Percentiles rank a stretch among this genome's conserved stretches.
phyloP scores from a whole-genome alignment of 2,329 filamentous ascomycete genomes.

The Rutstroemia sydowiana region DNA sequence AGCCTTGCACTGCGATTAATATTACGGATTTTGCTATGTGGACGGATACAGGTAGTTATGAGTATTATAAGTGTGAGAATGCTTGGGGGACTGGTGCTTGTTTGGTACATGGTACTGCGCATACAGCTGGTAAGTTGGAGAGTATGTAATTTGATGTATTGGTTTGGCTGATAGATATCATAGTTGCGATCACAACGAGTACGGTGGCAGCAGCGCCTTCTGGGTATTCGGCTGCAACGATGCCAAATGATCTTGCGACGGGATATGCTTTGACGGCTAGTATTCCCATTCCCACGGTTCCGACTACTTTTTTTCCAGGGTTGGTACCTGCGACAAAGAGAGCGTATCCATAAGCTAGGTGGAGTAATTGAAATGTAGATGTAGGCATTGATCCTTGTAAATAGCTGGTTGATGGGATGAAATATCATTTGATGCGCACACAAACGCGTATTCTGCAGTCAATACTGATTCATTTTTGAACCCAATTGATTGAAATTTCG shows the following conservation, averaged over 20 bases:
- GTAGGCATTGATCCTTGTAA: background rate
- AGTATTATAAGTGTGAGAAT: slow-evolving; percentile 8
- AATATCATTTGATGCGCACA: no score
- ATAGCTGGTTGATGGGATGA: no score
- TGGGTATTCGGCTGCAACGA: slow-evolving; percentile 12
- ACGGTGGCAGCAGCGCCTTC: slow-evolving; percentile 5
- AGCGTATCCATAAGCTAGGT: slow-evolving; percentile 1
- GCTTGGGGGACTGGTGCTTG: slow-evolving; percentile 9
- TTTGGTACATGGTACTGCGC: slow-evolving; percentile 3
- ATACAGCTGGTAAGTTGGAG: slow-evolving; percentile 4
- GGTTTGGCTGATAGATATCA: background rate
- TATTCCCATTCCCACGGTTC: slow-evolving; percentile 13
- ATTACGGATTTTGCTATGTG: slow-evolving; percentile 32
- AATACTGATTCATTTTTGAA: no score
- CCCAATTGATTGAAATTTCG: no score
- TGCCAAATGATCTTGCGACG: slow-evolving; percentile 10
- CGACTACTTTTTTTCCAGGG: slow-evolving; percentile 14
- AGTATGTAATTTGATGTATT: no score
- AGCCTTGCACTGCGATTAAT: slow-evolving; percentile 29
- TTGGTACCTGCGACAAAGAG: slow-evolving; percentile 12
- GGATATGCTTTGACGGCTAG: slow-evolving; percentile 6
- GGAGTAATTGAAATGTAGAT: background rate
- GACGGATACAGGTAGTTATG: slow-evolving; percentile 22
- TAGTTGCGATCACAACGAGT: slow-evolving; percentile 4
- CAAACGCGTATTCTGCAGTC: no score